Conservation (phyloP, 2,329 filamentous ascomycete species). For the Diatrype stigma region DNA sequence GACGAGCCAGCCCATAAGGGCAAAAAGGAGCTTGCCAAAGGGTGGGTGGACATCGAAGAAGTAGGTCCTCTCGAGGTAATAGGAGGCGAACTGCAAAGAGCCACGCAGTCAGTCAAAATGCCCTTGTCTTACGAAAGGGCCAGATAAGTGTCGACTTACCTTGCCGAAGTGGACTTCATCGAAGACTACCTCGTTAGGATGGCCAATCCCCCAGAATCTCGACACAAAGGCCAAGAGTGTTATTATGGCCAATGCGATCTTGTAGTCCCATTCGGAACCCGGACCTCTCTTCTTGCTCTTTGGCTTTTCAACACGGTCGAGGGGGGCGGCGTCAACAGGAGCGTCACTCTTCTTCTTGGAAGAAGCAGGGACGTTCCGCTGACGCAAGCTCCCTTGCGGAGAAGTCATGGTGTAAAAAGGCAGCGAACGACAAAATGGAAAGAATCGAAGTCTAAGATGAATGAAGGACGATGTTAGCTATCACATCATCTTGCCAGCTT, state of each 20-base stretch:
- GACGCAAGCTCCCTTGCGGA: conserved; percentile 56
- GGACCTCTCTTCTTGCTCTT: conserved; percentile 33
- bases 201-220: conserved; percentile 91
- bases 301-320: conserved; percentile 40
- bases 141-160: conserved; percentile 49
- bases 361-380: conserved; percentile 48
- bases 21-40: conserved; percentile 96
- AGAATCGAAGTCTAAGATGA: background rate
- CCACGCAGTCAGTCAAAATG: conserved; percentile 9
- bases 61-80: conserved; percentile 93
- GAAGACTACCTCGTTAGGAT: conserved; percentile 95
- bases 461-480: background rate
- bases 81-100: conserved; percentile 59
- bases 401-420: conserved; percentile 35
- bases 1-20: conserved; percentile 93
- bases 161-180: conserved; percentile 99
- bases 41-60: conserved; percentile 99
- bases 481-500: background rate
- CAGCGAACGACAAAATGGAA: conserved; percentile 12
- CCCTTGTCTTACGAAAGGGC: background rate
- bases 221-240: conserved; percentile 84
- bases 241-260: conserved; percentile 70
- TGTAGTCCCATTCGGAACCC: conserved; percentile 76
- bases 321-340: conserved; percentile 32
- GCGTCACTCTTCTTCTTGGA: conserved; percentile 47